A percentile compares a stretch with the other conserved stretches of the same genome.
These are phyloP conservation scores for Solanum hybrid DNA, from an alignment of 305 asterid genomes.

Conservation along the genomic window DNA sequence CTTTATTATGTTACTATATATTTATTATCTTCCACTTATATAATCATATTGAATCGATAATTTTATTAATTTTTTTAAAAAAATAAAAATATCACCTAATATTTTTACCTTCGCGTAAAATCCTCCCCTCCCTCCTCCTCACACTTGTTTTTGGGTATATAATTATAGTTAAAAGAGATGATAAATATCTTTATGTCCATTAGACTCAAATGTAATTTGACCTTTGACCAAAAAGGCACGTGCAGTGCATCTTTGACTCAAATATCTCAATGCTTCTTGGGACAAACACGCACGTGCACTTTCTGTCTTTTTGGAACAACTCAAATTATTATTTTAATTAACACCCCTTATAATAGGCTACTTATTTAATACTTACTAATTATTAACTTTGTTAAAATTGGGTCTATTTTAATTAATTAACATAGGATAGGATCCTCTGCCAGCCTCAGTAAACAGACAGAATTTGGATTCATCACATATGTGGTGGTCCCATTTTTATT, in stretches of 20 bases:
- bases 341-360: not conserved
- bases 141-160: not conserved
- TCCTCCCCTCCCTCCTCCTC: not conserved
- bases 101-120: not conserved
- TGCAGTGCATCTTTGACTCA: conserved; percentile 17
- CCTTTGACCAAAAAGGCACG: conserved; percentile 15
- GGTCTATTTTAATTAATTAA: not conserved
- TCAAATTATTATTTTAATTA: not conserved
- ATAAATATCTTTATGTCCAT: not conserved
- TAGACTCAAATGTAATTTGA: conserved; percentile 6
- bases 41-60: not conserved
- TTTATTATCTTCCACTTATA: not conserved
- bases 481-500: not conserved
- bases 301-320: not conserved
- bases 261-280: conserved; percentile 12
- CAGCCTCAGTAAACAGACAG: not conserved
- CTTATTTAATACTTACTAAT: not conserved
- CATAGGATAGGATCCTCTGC: conserved; percentile 1
- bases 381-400: not conserved
- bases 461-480: not conserved
- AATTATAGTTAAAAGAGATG: not conserved
- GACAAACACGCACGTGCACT: conserved; percentile 14
- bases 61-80: not conserved
- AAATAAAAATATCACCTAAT: not conserved
- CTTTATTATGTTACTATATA: not conserved